These are phyloP conservation scores for Penicillium psychrosexuale DNA, from an alignment of 2,329 filamentous ascomycete species.

Conservation along the genomic window DNA sequence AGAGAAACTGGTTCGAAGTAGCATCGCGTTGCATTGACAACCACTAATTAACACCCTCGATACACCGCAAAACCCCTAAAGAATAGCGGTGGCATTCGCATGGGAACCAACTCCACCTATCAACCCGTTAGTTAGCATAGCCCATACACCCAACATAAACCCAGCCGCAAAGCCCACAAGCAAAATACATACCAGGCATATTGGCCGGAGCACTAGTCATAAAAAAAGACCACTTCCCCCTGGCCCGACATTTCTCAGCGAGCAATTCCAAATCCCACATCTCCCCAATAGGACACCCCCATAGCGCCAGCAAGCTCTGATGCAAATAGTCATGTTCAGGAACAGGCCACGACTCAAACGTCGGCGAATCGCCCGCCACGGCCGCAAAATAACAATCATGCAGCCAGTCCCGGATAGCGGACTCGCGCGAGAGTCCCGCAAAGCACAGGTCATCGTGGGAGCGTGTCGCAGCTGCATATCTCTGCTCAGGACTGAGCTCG, in stretches of 20 bases:
- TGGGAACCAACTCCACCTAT: constrained; percentile 34
- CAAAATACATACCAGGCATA: constrained; percentile 34
- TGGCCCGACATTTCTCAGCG: constrained; percentile 34
- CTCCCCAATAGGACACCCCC: constrained; percentile 46
- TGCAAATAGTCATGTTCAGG: constrained; percentile 35
- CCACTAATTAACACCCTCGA: background rate
- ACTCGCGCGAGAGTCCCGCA: constrained; percentile 52
- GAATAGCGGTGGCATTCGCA: constrained; percentile 34
- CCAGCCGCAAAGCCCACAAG: background rate
- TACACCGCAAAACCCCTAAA: constrained; percentile 14
- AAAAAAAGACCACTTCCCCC: constrained; percentile 42
- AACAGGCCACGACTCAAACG: constrained; percentile 64
- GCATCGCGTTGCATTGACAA: background rate
- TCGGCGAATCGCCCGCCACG: constrained; percentile 61
- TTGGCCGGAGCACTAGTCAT: constrained; percentile 44
- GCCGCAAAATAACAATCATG: constrained; percentile 67
- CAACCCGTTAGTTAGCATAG: constrained; percentile 6
- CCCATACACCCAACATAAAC: background rate
- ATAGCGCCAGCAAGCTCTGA: constrained; percentile 43
- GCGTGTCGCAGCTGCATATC: constrained; percentile 32
- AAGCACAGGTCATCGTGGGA: constrained; percentile 43
- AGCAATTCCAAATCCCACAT: constrained; percentile 46
- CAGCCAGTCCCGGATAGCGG: constrained; percentile 61
- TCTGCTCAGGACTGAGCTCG: constrained; percentile 39
- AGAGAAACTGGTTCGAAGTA: background rate